These are phyloP conservation scores for Fusarium fujikuroi DNA, from an alignment of 2,329 filamentous ascomycete species.

Conservation along the genomic window DNA sequence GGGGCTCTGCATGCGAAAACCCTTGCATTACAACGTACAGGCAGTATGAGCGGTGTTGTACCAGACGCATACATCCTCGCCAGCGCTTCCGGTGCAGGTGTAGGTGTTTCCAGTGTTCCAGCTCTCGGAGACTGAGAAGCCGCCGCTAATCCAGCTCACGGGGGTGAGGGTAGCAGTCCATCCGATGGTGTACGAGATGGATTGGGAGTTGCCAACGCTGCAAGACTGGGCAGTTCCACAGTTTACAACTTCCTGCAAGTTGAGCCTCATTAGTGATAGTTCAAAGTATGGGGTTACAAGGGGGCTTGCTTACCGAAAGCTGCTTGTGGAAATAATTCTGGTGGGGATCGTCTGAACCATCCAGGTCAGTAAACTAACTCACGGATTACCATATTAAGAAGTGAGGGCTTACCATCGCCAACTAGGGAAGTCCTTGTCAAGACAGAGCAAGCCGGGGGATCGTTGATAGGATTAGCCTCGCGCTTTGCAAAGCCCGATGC, in stretches of 20 bases:
- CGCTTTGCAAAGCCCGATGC: not conserved
- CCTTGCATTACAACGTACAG: not conserved
- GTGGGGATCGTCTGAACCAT: not conserved
- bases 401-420: not conserved
- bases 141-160: not conserved
- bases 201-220: not conserved
- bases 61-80: not conserved
- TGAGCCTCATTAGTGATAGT: not conserved
- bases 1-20: not conserved
- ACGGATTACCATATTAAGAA: not conserved
- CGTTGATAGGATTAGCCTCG: not conserved
- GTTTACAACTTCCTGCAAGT: not conserved
- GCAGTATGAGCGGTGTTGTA: not conserved
- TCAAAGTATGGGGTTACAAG: not conserved
- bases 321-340: slow-evolving; percentile 10
- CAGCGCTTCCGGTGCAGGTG: not conserved
- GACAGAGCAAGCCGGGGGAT: not conserved
- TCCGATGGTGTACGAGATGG: not conserved
- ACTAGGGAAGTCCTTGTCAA: not conserved
- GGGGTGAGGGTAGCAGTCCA: not conserved
- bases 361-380: not conserved
- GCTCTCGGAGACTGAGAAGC: not conserved
- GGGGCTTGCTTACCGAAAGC: not conserved
- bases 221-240: not conserved
- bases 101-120: slow-evolving; percentile 1